Conservation (phyloP, 2,329 filamentous ascomycete genomes). For the Penicillium thymicola region DNA sequence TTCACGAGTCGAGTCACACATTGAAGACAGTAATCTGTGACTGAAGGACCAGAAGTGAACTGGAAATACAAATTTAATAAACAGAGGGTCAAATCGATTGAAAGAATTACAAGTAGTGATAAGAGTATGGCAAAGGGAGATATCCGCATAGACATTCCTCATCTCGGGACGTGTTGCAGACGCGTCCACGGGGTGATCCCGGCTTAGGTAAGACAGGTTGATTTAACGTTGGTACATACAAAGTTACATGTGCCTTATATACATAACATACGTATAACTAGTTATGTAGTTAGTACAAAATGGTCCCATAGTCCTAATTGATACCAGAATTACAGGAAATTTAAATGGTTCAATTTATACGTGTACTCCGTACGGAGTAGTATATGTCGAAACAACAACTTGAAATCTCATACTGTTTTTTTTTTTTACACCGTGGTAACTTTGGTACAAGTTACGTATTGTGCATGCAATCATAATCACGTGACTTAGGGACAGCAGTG, state of each 20-base stretch:
- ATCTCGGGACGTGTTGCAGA: not conserved
- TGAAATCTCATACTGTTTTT: too few relatives aligned
- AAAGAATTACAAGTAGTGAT: slow-evolving; percentile 3
- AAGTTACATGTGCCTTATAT: too few relatives aligned
- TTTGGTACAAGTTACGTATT: too few relatives aligned
- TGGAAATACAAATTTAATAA: not conserved
- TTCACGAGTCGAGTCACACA: not conserved
- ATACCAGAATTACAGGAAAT: not conserved
- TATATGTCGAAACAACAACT: too few relatives aligned
- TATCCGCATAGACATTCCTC: not conserved
- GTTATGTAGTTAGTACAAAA: too few relatives aligned
- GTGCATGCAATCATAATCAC: not conserved
- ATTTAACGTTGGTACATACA: too few relatives aligned
- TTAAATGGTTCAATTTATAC: too few relatives aligned
- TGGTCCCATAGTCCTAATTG: too few relatives aligned
- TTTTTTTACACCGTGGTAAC: too few relatives aligned
- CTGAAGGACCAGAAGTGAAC: not conserved
- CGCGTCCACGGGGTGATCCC: slow-evolving; percentile 2
- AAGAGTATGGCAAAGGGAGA: not conserved
- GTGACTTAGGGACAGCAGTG: not conserved
- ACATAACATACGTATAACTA: too few relatives aligned
- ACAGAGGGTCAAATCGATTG: not conserved
- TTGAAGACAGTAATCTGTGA: not conserved
- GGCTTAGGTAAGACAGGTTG: slow-evolving; percentile 1
- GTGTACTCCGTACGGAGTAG: too few relatives aligned